A percentile compares a stretch with the other conserved stretches of the same genome.
These are phyloP conservation scores for Leishmania lainsoni DNA, from an alignment of 208 protist species.

Conservation along the genomic window DNA sequence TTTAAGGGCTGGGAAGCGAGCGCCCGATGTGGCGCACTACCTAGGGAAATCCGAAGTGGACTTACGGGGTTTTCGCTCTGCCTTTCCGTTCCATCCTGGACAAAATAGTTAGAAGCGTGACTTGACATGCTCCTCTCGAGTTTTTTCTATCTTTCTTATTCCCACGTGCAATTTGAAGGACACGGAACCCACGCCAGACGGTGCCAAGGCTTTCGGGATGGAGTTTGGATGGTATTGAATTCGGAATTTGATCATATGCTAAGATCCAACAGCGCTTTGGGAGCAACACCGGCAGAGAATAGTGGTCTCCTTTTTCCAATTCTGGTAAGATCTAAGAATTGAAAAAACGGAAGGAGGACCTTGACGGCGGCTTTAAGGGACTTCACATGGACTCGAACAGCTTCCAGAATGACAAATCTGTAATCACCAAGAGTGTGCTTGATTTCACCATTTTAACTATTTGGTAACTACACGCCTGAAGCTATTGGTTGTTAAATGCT, in stretches of 20 bases:
- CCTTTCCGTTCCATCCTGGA: constrained; percentile 12
- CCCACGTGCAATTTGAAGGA: constrained; percentile 18
- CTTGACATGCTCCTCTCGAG: constrained; percentile 26
- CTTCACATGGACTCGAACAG: constrained; percentile 3
- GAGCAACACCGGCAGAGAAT: constrained; percentile 9
- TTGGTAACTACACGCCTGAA: neutral
- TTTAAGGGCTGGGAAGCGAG: constrained; percentile 27
- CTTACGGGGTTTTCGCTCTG: constrained; percentile 3
- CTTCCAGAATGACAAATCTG: neutral
- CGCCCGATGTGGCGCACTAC: neutral
- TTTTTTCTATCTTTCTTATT: constrained; percentile 25
- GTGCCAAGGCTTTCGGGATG: constrained; percentile 19
- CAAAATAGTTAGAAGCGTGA: constrained; percentile 30
- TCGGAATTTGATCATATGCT: constrained; percentile 29
- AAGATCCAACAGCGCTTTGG: constrained; percentile 18
- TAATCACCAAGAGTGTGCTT: neutral
- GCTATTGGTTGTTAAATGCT: constrained; percentile 1
- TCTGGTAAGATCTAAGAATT: constrained; percentile 23
- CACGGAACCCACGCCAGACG: constrained; percentile 10
- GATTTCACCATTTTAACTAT: neutral
- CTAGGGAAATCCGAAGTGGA: neutral
- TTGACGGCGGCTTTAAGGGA: constrained; percentile 21
- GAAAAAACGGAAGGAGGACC: constrained; percentile 33
- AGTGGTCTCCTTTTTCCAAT: constrained; percentile 19
- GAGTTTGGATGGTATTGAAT: constrained; percentile 29